These are phyloP conservation scores for Fusarium armeniacum DNA, from an alignment of 2,329 filamentous ascomycete genomes.

Conservation along the genomic window DNA sequence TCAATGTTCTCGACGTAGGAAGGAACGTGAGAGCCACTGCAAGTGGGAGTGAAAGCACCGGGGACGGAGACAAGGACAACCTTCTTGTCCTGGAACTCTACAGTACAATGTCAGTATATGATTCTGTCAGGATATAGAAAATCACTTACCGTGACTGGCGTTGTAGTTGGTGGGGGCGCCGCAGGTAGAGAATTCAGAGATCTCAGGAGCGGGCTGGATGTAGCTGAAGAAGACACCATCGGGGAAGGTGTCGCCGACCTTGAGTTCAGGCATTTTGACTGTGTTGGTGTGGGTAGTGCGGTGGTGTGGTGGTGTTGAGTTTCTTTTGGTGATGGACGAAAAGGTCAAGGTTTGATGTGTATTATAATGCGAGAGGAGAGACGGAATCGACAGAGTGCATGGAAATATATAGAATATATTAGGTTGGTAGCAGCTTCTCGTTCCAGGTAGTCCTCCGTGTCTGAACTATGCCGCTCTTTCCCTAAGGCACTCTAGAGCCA, in stretches of 20 bases:
- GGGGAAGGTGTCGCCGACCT: constrained; percentile 87
- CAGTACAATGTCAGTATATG: constrained; percentile 15
- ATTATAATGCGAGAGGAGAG: constrained; percentile 18
- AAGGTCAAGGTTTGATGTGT: constrained; percentile 10
- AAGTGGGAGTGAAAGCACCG: constrained; percentile 89
- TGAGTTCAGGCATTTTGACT: constrained; percentile 71
- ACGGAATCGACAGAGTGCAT: neutral
- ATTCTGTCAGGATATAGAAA: constrained; percentile 6
- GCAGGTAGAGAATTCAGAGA: constrained; percentile 77
- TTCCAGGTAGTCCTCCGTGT: constrained; percentile 18
- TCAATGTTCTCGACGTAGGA: constrained; percentile 81
- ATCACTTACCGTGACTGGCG: constrained; percentile 76
- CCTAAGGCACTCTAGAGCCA: constrained; percentile 15
- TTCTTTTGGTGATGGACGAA: constrained; percentile 10
- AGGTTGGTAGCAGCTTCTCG: constrained; percentile 18
- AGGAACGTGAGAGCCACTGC: constrained; percentile 84
- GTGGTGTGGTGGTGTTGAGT: neutral
- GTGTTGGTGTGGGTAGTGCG: constrained; percentile 17
- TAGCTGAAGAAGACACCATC: constrained; percentile 85
- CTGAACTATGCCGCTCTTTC: constrained; percentile 25
- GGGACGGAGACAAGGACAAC: constrained; percentile 69
- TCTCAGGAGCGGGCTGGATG: constrained; percentile 81
- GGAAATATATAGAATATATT: constrained; percentile 36
- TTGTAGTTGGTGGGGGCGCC: constrained; percentile 83
- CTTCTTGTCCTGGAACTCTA: constrained; percentile 70